These are phyloP conservation scores for Saccharum spontaneum DNA, from an alignment of 176 grass and related monocot species.

Conservation along the genomic window DNA sequence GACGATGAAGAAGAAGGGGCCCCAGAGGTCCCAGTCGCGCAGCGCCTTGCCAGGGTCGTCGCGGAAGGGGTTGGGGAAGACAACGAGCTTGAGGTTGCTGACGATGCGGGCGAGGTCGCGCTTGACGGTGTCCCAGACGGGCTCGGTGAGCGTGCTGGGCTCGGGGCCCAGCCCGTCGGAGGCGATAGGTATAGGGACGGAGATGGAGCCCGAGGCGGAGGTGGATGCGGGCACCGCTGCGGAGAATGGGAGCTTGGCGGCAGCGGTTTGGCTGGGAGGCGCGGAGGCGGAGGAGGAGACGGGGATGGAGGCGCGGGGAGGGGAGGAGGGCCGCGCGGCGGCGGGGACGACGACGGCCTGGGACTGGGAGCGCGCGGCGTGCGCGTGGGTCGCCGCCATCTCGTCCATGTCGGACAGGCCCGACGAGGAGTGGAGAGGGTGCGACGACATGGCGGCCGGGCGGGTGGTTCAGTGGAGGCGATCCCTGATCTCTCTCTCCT, in stretches of 20 bases:
- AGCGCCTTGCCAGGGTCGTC: constrained; percentile 93
- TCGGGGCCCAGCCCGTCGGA: constrained; percentile 54
- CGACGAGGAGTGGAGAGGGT: constrained; percentile 68
- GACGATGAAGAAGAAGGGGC: constrained; percentile 97
- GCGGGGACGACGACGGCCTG: constrained; percentile 19
- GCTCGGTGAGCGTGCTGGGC: constrained; percentile 75
- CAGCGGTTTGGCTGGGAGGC: not conserved
- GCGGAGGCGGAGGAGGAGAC: not conserved
- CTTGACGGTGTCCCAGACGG: constrained; percentile 90
- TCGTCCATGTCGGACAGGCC: constrained; percentile 94
- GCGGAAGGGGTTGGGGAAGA: constrained; percentile 92
- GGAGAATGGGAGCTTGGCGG: constrained; percentile 34
- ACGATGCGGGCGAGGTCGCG: constrained; percentile 84
- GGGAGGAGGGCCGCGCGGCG: constrained; percentile 49
- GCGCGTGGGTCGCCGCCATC: constrained; percentile 49
- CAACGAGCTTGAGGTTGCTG: constrained; percentile 88
- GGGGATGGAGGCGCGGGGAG: constrained; percentile 70
- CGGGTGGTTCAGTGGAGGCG: not conserved
- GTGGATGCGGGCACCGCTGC: not conserved
- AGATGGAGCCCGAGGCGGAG: not conserved
- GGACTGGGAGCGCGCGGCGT: constrained; percentile 10
- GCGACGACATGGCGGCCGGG: constrained; percentile 22
- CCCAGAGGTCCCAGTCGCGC: constrained; percentile 95
- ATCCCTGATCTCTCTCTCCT: no score
- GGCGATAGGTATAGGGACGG: constrained; percentile 32